Evolutionary conservation across 257 asterid species (phyloP), one percentile per base, ranked within the genome.

Genomic region (Nicotiana paniculata): DNA sequence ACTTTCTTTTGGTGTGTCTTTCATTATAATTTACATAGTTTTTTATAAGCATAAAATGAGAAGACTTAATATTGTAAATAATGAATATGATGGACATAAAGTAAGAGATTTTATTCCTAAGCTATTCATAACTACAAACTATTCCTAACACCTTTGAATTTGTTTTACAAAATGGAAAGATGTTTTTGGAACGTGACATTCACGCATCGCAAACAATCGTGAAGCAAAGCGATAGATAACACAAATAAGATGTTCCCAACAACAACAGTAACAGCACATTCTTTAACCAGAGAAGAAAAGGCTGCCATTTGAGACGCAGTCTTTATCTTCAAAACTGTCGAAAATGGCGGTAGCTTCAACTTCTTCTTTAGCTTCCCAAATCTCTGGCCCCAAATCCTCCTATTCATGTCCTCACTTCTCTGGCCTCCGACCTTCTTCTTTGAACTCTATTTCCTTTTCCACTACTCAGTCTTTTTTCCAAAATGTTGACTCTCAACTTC

Each of bases 361-460:
- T 35, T 59, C 90, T 68, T 88, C 93, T 69, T 82, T 86, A 35
- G 80, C 86, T 13, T 75, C 89, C 65, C 87, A 86, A 80, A 82
- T 82, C 74, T 75, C 81, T 81, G 76, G 77, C 32, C 54, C 77
- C n/a, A 72, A 72, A 24, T 72, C 26, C 33, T 24, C 79, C 35
- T 21, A 39, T 70, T 70, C 75, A 3, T 8, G 83, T 18, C 91
- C 90, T 12, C 89, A 75, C 24, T 88, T 85, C 76, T 91, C 95
- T 80, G 97, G 96, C 77, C 90, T 93, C 83, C 92, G 97, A 4
- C 91, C 89, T 80, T 89, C 96, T 30, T 82, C 91, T 48, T 43
- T 43, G 11, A 91, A 21, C 75, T 77, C 86, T 57, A 81, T 81
- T 86, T 88, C 95, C 66, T 21, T 81, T 48, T 65, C 87, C n/a